phyloP scores from a whole-genome alignment of 805 yeast species.

The Yarrowia sp. region DNA sequence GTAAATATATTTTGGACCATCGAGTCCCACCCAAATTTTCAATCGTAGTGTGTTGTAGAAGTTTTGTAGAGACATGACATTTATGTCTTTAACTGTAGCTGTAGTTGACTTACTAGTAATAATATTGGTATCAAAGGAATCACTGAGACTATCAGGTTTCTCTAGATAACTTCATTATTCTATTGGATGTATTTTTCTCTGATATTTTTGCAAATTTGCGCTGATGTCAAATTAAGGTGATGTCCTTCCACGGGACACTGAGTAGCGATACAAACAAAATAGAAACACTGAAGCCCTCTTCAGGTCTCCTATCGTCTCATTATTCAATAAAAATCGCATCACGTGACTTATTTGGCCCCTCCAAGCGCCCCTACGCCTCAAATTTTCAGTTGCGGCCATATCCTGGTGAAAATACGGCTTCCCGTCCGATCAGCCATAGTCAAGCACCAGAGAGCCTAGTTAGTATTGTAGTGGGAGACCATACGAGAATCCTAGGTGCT shows the following conservation, averaged over 20 bases:
- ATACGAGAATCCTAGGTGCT: slow-evolving; percentile 18
- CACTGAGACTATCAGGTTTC: no score
- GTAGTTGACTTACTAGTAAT: neutral
- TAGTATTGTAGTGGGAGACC: slow-evolving; percentile 20
- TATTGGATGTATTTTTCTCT: no score
- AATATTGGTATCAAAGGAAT: no score
- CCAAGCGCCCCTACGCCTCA: no score
- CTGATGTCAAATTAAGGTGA: no score
- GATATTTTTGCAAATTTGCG: no score
- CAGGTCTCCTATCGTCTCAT: neutral
- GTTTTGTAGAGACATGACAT: neutral
- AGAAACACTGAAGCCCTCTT: no score
- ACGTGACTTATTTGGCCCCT: neutral
- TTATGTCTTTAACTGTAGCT: neutral
- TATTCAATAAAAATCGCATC: neutral
- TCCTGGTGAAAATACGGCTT: slow-evolving; percentile 21
- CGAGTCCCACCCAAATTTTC: neutral
- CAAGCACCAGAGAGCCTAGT: slow-evolving; percentile 21
- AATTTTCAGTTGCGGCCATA: slow-evolving; percentile 4
- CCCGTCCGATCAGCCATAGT: slow-evolving; percentile 21
- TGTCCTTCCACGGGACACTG: no score
- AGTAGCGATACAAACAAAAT: no score
- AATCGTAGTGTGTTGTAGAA: neutral
- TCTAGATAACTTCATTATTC: no score
- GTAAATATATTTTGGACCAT: neutral